phyloP scores from a whole-genome alignment of 441 rosid genomes.

The Euphorbia corollata region DNA sequence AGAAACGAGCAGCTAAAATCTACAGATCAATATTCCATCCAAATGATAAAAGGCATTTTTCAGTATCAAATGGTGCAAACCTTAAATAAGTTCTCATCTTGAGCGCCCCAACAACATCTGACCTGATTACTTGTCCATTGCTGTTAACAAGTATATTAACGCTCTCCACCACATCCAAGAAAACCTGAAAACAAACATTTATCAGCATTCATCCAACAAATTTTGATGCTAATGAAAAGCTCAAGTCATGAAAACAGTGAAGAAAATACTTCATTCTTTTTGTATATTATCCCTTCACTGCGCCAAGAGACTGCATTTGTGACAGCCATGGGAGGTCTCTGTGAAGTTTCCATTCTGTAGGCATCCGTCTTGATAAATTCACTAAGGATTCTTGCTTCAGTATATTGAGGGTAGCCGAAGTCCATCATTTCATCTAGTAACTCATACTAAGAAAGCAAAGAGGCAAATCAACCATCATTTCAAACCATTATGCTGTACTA shows the following conservation, averaged over 20 bases:
- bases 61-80: conserved; percentile 27
- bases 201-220: conserved; percentile 15
- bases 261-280: conserved; percentile 80
- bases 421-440: conserved; percentile 99
- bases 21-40: neutral
- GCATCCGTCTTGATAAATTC: conserved; percentile 99
- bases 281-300: conserved; percentile 84
- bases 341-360: conserved; percentile 93
- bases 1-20: conserved; percentile 10
- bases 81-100: conserved; percentile 97
- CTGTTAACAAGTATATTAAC: conserved; percentile 94
- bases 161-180: conserved; percentile 93
- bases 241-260: conserved; percentile 1
- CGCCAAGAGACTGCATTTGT: conserved; percentile 99
- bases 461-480: conserved; percentile 9
- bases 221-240: conserved; percentile 15
- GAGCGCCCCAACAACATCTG: conserved; percentile 94
- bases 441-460: conserved; percentile 56
- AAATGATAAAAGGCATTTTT: conserved; percentile 1
- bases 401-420: conserved; percentile 93
- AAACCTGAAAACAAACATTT: conserved; percentile 44
- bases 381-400: conserved; percentile 86
- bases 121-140: conserved; percentile 90
- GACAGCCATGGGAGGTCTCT: conserved; percentile 99
- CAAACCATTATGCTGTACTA: neutral